phyloP scores from a whole-genome alignment of 805 yeast genomes.

The Hanseniaspora singularis region DNA sequence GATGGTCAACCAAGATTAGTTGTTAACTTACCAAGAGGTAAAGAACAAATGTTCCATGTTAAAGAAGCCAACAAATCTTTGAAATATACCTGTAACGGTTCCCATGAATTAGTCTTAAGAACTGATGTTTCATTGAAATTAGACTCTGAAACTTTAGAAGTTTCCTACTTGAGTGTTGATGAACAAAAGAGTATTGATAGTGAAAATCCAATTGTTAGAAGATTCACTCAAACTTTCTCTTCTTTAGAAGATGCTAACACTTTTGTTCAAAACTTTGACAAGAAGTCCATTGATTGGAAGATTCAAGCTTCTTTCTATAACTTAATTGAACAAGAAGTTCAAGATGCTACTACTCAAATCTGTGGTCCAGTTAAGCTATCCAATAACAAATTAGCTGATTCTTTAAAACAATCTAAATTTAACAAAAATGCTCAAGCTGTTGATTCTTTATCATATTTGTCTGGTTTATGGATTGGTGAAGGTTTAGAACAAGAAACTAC shows the following conservation, averaged over 20 bases:
- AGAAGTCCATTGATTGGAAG: slow-evolving; percentile 26
- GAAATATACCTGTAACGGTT: slow-evolving; percentile 1
- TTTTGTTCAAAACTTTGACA: slow-evolving; percentile 16
- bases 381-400: slow-evolving; percentile 26
- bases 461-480: slow-evolving; percentile 35
- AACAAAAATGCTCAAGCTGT: slow-evolving; percentile 16
- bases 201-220: background rate
- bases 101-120: slow-evolving; percentile 11
- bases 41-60: slow-evolving; percentile 34
- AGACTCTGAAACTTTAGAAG: slow-evolving; percentile 12
- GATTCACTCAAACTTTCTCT: slow-evolving; percentile 15
- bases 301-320: slow-evolving; percentile 32
- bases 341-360: slow-evolving; percentile 27
- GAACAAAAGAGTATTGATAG: background rate
- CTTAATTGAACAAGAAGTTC: slow-evolving; percentile 24
- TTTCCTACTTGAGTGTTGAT: slow-evolving; percentile 1
- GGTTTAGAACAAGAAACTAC: slow-evolving; percentile 26
- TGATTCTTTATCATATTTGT: slow-evolving; percentile 30
- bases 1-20: slow-evolving; percentile 35
- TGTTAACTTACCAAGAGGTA: slow-evolving; percentile 34
- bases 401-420: slow-evolving; percentile 17
- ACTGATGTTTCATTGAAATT: slow-evolving; percentile 10
- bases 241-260: slow-evolving; percentile 22
- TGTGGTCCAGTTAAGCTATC: slow-evolving; percentile 31
- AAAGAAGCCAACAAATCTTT: slow-evolving; percentile 25